A percentile compares a stretch with the other conserved stretches of the same genome.
Evolutionary conservation across 2,329 filamentous ascomycete species (phyloP).

Genomic region (Pyrenochaeta sp.): DNA sequence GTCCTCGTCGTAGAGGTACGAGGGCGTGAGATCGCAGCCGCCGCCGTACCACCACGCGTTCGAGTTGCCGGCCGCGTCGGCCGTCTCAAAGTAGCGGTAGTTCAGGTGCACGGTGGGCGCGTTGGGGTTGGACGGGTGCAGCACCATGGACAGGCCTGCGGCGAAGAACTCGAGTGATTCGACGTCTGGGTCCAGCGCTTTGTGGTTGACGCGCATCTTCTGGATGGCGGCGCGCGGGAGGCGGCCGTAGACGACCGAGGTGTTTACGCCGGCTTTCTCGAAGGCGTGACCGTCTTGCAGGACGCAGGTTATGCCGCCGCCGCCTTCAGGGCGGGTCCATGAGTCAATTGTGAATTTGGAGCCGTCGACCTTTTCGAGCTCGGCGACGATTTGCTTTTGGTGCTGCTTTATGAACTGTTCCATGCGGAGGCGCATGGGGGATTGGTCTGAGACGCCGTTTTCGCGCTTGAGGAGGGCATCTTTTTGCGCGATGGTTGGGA

Average conservation of each 20-base stretch:
- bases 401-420: constrained; percentile 94
- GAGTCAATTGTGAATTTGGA: constrained; percentile 81
- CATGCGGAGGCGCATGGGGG: constrained; percentile 97
- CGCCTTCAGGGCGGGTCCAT: constrained; percentile 87
- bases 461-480: constrained; percentile 84
- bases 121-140: constrained; percentile 95
- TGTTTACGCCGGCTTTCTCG: constrained; percentile 96
- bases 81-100: constrained; percentile 98
- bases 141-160: constrained; percentile 87
- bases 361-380: constrained; percentile 84
- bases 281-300: constrained; percentile 96
- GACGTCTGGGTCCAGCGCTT: constrained; percentile 79
- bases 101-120: constrained; percentile 97
- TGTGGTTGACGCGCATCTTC: constrained; percentile 89
- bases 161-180: constrained; percentile 95
- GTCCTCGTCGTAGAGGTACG: constrained; percentile 96
- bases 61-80: constrained; percentile 77
- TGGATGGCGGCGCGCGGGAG: constrained; percentile 84
- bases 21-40: constrained; percentile 90
- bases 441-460: constrained; percentile 74
- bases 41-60: constrained; percentile 99
- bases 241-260: constrained; percentile 91
- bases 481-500: constrained; percentile 79
- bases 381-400: constrained; percentile 84
- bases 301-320: constrained; percentile 92